Conservation (phyloP, 2,329 filamentous ascomycete species). For the Lachnellula subtilissima region DNA sequence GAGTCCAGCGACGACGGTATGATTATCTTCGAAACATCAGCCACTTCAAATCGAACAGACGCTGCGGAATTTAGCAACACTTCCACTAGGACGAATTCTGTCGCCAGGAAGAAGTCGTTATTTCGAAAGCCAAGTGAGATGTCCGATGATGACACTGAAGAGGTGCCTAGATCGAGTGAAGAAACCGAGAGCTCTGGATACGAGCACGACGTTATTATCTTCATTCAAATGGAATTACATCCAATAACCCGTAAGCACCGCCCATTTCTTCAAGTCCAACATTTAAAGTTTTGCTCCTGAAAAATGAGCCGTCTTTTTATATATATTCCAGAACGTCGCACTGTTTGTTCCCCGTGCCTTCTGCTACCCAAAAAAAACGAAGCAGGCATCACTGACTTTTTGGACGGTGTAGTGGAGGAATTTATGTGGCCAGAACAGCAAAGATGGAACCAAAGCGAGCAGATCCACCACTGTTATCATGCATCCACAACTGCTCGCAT, state of each 20-base stretch:
- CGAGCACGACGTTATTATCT: constrained; percentile 25
- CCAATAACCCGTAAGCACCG: constrained; percentile 43
- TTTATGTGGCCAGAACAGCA: constrained; percentile 44
- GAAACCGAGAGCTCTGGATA: not conserved
- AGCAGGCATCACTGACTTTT: no score
- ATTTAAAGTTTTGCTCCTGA: no score
- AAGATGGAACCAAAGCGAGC: constrained; percentile 5
- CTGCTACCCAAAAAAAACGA: no score
- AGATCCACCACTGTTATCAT: constrained; percentile 56
- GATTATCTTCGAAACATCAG: constrained; percentile 1
- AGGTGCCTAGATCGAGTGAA: constrained; percentile 1
- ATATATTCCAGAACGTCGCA: no score
- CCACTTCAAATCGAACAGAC: not conserved
- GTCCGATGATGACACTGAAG: constrained; percentile 11
- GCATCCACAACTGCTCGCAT: constrained; percentile 50
- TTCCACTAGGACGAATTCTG: not conserved
- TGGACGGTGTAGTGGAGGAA: constrained; percentile 38
- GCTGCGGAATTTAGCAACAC: not conserved
- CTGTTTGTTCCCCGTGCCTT: no score
- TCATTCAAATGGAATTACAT: constrained; percentile 54
- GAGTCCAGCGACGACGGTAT: not conserved
- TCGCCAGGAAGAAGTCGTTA: not conserved
- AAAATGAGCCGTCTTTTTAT: no score
- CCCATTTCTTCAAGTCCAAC: no score
- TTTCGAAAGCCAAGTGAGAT: constrained; percentile 10